phyloP scores from a whole-genome alignment of 352 stramenopile genomes.

The Phytophthora pinifolia region DNA sequence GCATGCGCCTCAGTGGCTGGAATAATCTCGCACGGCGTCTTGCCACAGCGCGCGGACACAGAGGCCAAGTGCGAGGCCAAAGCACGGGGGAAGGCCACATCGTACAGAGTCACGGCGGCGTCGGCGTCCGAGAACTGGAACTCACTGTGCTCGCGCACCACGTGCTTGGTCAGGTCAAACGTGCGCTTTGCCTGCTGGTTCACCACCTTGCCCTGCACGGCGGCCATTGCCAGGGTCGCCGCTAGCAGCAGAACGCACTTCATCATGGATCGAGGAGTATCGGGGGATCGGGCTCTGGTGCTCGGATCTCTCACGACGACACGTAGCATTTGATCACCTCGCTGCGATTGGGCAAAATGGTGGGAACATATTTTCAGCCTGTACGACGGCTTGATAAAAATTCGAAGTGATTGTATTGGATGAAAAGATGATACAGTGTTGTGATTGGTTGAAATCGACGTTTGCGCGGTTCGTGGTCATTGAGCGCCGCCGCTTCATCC shows the following conservation, averaged over 20 bases:
- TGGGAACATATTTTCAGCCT: slow-evolving; percentile 13
- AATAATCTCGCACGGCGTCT: slow-evolving; percentile 69
- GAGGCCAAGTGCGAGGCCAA: slow-evolving; percentile 58
- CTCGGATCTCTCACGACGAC: slow-evolving; percentile 20
- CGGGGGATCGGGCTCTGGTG: slow-evolving; percentile 2
- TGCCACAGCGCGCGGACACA: slow-evolving; percentile 72
- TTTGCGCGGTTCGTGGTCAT: slow-evolving; percentile 22
- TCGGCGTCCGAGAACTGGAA: slow-evolving; percentile 73
- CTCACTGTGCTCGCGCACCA: slow-evolving; percentile 75
- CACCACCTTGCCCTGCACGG: slow-evolving; percentile 49
- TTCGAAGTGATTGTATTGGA: neutral
- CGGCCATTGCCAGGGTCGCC: slow-evolving; percentile 33
- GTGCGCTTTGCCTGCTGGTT: slow-evolving; percentile 83
- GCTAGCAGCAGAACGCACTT: slow-evolving; percentile 35
- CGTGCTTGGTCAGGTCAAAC: slow-evolving; percentile 80
- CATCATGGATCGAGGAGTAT: slow-evolving; percentile 21
- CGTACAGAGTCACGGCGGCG: slow-evolving; percentile 56
- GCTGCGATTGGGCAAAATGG: slow-evolving; percentile 19
- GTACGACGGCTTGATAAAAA: neutral
- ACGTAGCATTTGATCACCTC: slow-evolving; percentile 27
- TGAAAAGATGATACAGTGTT: neutral
- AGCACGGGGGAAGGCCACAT: slow-evolving; percentile 58
- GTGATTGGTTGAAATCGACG: neutral
- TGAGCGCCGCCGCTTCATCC: slow-evolving; percentile 4
- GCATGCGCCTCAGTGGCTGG: slow-evolving; percentile 33